Evolutionary conservation across 2,329 filamentous ascomycete species (phyloP).

Genomic region (Teratosphaeria epicoccoides): DNA sequence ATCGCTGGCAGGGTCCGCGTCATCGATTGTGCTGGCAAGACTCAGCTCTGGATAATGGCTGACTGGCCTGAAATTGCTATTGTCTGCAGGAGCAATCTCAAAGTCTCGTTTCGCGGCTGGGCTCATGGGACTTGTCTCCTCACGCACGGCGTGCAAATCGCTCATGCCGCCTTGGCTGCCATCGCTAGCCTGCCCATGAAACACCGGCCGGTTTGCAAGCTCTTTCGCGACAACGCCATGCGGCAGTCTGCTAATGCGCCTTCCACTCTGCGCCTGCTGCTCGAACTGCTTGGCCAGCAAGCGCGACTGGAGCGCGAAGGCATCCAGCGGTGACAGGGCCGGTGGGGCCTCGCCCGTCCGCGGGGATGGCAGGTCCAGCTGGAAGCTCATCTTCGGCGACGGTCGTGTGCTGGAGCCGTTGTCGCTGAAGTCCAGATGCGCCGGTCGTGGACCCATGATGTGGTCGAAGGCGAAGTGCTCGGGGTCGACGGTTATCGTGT

Average conservation of each 20-base stretch:
- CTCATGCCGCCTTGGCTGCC: conserved; percentile 36
- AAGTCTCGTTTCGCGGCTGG: conserved; percentile 11
- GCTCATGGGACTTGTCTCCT: conserved; percentile 33
- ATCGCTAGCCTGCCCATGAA: conserved; percentile 59
- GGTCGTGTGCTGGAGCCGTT: conserved; percentile 1
- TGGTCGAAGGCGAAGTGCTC: not conserved
- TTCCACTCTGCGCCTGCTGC: conserved; percentile 58
- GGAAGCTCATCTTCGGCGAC: conserved; percentile 1
- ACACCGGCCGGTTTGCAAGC: conserved; percentile 65
- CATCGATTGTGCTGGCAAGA: conserved; percentile 9
- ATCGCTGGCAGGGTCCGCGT: not conserved
- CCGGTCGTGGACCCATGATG: conserved; percentile 22
- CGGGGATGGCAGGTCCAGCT: conserved; percentile 36
- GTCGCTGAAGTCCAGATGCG: conserved; percentile 13
- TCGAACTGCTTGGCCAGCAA: conserved; percentile 79
- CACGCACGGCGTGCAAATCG: conserved; percentile 26
- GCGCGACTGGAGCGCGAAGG: conserved; percentile 84
- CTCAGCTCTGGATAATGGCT: conserved; percentile 26
- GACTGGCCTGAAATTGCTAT: conserved; percentile 22
- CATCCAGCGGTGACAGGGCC: conserved; percentile 86
- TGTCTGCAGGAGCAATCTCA: conserved; percentile 20
- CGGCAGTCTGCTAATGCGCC: conserved; percentile 74
- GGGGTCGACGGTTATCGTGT: not conserved
- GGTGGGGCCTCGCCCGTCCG: conserved; percentile 59
- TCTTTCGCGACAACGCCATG: conserved; percentile 75